These are phyloP conservation scores for Yarrowia osloensis DNA, from an alignment of 805 yeast species.

Conservation along the genomic window DNA sequence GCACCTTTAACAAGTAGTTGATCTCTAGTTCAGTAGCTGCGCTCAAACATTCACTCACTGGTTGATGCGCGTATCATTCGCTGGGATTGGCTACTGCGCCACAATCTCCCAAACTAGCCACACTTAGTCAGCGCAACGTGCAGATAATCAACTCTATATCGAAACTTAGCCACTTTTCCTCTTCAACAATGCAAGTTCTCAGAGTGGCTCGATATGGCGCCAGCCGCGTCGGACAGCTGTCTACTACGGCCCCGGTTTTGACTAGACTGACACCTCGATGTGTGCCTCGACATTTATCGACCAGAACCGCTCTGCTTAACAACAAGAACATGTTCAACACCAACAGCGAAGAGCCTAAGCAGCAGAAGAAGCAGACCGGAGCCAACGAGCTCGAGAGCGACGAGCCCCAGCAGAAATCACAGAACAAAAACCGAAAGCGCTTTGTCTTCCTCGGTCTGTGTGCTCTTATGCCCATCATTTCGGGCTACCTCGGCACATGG, in stretches of 20 bases:
- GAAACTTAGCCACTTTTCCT: conserved; percentile 24
- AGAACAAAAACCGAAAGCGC: conserved; percentile 38
- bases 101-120: conserved; percentile 1
- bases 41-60: neutral
- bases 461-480: conserved; percentile 77
- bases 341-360: conserved; percentile 11
- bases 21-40: too few relatives aligned
- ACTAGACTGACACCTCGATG: neutral
- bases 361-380: conserved; percentile 14
- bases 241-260: neutral
- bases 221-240: neutral
- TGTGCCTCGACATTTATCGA: conserved; percentile 5
- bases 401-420: conserved; percentile 13
- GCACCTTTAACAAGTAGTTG: too few relatives aligned
- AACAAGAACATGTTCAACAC: conserved; percentile 28
- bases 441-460: conserved; percentile 47
- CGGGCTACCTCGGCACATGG: conserved; percentile 91
- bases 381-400: conserved; percentile 29
- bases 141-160: conserved; percentile 2
- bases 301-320: conserved; percentile 1
- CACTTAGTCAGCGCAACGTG: neutral
- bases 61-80: too few relatives aligned
- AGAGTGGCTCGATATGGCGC: conserved; percentile 18
- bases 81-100: conserved; percentile 1
- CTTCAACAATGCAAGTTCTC: conserved; percentile 29